phyloP scores from a whole-genome alignment of 176 grass and related monocot species.

The Melocanna baccifera region DNA sequence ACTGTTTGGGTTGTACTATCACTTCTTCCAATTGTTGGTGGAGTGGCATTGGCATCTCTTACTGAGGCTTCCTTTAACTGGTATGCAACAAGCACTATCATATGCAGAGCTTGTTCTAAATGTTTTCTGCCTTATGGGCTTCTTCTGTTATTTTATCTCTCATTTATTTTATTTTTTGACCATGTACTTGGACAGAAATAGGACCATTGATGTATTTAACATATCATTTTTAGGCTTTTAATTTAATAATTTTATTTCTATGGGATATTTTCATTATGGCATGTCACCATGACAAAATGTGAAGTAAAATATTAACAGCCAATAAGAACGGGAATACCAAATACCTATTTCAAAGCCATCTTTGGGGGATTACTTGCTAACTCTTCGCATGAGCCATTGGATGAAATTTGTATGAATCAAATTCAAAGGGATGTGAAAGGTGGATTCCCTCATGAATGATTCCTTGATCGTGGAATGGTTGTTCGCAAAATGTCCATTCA shows the following conservation, averaged over 20 bases:
- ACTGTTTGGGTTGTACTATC: constrained; percentile 63
- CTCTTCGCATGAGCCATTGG: background rate
- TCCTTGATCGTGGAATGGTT: background rate
- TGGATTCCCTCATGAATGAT: background rate
- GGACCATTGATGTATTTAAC: background rate
- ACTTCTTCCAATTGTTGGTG: constrained; percentile 81
- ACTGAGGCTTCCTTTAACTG: constrained; percentile 90
- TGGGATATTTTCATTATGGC: background rate
- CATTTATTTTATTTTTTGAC: background rate
- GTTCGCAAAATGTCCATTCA: background rate
- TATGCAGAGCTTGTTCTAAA: background rate
- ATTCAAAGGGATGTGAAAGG: background rate
- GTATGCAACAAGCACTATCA: constrained; percentile 28
- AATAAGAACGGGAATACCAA: background rate
- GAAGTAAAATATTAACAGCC: background rate
- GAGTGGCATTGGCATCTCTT: constrained; percentile 76
- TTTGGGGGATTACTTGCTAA: background rate
- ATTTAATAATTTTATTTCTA: background rate
- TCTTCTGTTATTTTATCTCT: background rate
- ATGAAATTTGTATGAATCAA: background rate
- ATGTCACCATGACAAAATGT: background rate
- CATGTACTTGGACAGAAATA: background rate
- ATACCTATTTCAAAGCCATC: background rate
- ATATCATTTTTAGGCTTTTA: background rate
- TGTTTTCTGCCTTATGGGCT: background rate